Base-by-base conservation (phyloP, 2,329 filamentous ascomycete species). In the Knoxdaviesia capensis region DNA sequence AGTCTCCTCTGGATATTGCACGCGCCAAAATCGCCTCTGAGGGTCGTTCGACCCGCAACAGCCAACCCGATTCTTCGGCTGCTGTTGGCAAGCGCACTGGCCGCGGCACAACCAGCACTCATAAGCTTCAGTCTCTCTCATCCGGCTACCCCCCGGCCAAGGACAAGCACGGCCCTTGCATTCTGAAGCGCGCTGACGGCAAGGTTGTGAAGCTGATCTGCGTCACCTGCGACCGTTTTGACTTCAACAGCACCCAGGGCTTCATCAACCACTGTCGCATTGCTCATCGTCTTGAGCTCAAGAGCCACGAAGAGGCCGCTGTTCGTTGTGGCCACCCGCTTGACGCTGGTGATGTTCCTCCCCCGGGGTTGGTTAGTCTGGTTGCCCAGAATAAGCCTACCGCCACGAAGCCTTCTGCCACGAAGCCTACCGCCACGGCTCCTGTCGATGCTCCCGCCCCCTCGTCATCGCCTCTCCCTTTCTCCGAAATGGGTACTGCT, bases 191-290 rank as follows among this genome's bases (percentile, higher is more conserved):
- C 51, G 78, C 80, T 42, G 87, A 96, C 59, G 83, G 83, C 43
- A 70, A 83, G 54, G 77, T 79, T 48, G 88, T 96, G 48, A 92
- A 93, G 60, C 70, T 96, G 40, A 80, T 93, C 48, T 98, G 90
- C 64, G 61, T 82, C 45, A 81, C 90, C 57, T 96, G 90, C 59
- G 71, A 85, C 40, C 73, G 88, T 48, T 83, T 85, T 56, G 84
- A 94, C 57, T 96, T 96, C 54, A 87, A 81, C 43, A 96, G 87
- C 62, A 92, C 87, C 0, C 90, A 96, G 59, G 90, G 90, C n/a
- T 96, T 96, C 61, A 90, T 98, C 63, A 98, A 98, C 55, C 90
- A 98, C 56, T 96, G 88, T 56, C 85, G 90, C 44, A 96, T 98
- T 52, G 86, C 87, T 30, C 90, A 98, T 61, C 82, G 80, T 55